Evolutionary conservation across 129 eudicot genomes (phyloP).

Genomic region (Escallonia herrerae): DNA sequence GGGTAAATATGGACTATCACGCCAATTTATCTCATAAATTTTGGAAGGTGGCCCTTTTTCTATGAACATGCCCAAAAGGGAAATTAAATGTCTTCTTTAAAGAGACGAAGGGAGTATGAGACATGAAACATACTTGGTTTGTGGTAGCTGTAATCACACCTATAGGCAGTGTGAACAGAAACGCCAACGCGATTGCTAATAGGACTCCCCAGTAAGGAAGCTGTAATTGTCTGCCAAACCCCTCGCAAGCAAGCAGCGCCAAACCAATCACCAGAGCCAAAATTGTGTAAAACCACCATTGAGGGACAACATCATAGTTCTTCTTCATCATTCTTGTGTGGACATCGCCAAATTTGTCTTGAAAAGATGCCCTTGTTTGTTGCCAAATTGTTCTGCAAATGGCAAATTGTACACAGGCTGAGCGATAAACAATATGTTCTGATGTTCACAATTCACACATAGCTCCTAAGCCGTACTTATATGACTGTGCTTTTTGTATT

Average conservation of each 20-base stretch:
- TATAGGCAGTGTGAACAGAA: conserved; percentile 53
- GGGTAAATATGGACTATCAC: too few species aligned
- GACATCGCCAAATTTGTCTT: conserved; percentile 49
- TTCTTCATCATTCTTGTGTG: conserved; percentile 79
- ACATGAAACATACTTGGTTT: conserved; percentile 36
- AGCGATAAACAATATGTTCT: too few species aligned
- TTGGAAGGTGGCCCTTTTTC: too few species aligned
- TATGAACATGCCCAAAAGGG: too few species aligned
- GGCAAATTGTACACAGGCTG: neutral
- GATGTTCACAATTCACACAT: too few species aligned
- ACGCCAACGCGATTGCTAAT: conserved; percentile 50
- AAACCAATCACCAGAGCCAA: conserved; percentile 44
- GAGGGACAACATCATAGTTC: conserved; percentile 67
- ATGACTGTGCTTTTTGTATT: too few species aligned
- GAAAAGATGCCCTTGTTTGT: conserved; percentile 52
- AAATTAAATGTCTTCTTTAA: too few species aligned
- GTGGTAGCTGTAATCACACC: conserved; percentile 73
- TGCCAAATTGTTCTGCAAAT: conserved; percentile 51
- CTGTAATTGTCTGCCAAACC: conserved; percentile 71
- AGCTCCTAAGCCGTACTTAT: too few species aligned
- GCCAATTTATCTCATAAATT: too few species aligned
- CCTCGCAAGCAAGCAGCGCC: conserved; percentile 61
- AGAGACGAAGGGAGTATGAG: neutral
- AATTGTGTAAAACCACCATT: conserved; percentile 70
- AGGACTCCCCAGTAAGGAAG: conserved; percentile 83